Evolutionary conservation across 805 yeast genomes (phyloP), one percentile per base, ranked within the genome.

Genomic region (Saccharomyces mikatae): DNA sequence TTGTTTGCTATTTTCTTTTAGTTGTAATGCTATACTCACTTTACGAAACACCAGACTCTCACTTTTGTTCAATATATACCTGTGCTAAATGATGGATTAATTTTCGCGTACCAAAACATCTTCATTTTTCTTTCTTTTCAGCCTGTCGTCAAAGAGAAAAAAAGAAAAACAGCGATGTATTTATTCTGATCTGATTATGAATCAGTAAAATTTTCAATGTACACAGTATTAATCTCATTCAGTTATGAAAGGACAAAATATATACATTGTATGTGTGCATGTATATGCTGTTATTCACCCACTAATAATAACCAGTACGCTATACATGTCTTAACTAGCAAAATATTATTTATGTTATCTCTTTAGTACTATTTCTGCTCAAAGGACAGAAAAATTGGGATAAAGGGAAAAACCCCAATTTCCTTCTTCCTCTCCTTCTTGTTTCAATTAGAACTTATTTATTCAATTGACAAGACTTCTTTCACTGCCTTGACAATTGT

Each of bases 401-500:
- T 30, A 54, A 46, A 49, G 27, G 17, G 29, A 51, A 50, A 44
- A 28, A 21, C n/a, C 22, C 21, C 31, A 6, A 6, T 17, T 17
- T 36, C 22, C 44, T 36, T 17, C 44, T 36, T 36, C 6, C 44
- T 36, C 10, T 29, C 30, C 27, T 27, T 41, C 17, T 10, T 46
- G 5, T 17, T 17, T 21, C 24, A 17, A 21, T 36, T 21, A 11
- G 8, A 36, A 17, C 29, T 48, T 51, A 51, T 29, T 56, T 61
- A 70, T 64, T 82, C 83, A 71, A 86, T 77, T 52, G 89, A 82
- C 73, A 87, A 78, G 49, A 85, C 91, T 74, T 86, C 86, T 76
- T 84, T 88, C 62, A 81, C 80, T 62, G 90, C 97, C 80, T 90
- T 86, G 70, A 87, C 81, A 66, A 94, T 87, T 61, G 90, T 82